Percentiles rank a stretch among this genome's conserved stretches.
phyloP scores from a whole-genome alignment of 129 eudicot species.

The Pittosporum tobira region DNA sequence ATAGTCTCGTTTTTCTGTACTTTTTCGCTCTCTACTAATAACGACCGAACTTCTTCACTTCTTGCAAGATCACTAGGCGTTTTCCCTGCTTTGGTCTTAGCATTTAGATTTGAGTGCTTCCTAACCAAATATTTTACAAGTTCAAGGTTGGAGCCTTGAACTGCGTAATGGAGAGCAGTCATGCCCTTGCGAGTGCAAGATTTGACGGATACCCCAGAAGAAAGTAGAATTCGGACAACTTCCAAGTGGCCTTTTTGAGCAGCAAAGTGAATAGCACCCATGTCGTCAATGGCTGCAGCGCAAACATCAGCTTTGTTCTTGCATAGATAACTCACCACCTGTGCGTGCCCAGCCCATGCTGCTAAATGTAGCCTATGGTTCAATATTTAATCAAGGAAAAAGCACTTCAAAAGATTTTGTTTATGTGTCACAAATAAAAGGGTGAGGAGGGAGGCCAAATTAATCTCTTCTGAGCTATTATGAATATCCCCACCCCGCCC shows the following conservation, averaged over 20 bases:
- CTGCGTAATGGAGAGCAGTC: constrained; percentile 95
- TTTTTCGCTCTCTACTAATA: constrained; percentile 32
- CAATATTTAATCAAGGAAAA: constrained; percentile 42
- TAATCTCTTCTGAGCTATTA: not conserved
- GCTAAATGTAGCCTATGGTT: constrained; percentile 82
- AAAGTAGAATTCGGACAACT: constrained; percentile 53
- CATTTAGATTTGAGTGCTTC: constrained; percentile 53
- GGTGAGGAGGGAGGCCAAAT: not conserved
- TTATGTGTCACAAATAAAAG: not conserved
- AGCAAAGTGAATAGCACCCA: constrained; percentile 97
- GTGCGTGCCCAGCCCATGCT: constrained; percentile 91
- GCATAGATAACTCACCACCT: constrained; percentile 68
- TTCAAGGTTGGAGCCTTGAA: constrained; percentile 77
- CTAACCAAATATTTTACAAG: constrained; percentile 80
- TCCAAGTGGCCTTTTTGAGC: constrained; percentile 93
- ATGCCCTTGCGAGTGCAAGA: constrained; percentile 84
- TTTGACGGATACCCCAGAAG: constrained; percentile 71
- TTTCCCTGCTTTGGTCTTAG: constrained; percentile 84
- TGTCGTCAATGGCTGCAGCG: constrained; percentile 97
- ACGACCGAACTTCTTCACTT: constrained; percentile 52
- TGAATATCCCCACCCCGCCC: not conserved
- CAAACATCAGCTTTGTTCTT: constrained; percentile 85
- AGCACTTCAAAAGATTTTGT: not conserved
- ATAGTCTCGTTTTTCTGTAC: constrained; percentile 18
- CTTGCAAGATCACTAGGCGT: constrained; percentile 66